Evolutionary conservation across 1,284 basidiomycete species (phyloP).

Genomic region (Polyporus tsugae): DNA sequence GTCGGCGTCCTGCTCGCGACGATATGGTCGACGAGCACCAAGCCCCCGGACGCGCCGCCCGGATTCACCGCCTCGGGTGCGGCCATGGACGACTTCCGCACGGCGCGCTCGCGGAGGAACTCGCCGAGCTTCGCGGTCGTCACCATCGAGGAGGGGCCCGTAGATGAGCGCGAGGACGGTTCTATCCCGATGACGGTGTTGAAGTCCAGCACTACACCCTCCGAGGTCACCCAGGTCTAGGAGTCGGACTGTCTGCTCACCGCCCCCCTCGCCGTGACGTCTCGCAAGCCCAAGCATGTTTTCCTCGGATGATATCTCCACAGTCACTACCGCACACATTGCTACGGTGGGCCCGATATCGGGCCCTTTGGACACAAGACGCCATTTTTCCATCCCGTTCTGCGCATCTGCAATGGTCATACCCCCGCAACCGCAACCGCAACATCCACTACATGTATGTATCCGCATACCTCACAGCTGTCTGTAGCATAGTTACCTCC

Average conservation of each 20-base stretch:
- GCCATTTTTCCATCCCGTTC: not conserved
- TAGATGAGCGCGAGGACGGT: not conserved
- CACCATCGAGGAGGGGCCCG: not conserved
- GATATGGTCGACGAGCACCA: not conserved
- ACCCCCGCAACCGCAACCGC: not conserved
- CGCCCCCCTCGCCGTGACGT: not conserved
- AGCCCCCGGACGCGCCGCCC: too few species aligned
- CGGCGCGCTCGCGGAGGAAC: not conserved
- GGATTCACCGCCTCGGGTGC: too few species aligned
- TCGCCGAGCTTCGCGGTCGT: not conserved
- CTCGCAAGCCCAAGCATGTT: not conserved
- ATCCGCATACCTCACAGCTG: not conserved
- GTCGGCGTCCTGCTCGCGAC: constrained; percentile 32
- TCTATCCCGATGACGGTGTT: not conserved
- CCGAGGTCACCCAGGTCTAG: not conserved
- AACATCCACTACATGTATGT: not conserved
- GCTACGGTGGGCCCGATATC: not conserved
- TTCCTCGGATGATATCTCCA: not conserved
- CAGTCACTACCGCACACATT: not conserved
- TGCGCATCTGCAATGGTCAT: too few species aligned
- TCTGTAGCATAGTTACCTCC: too few species aligned
- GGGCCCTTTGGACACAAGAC: not conserved
- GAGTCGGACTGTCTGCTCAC: not conserved
- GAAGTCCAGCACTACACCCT: not conserved
- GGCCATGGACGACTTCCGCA: too few species aligned